Evolutionary conservation across 2,329 filamentous ascomycete genomes (phyloP), one percentile per base, ranked within the genome.

Genomic region (Diaporthe citrichinensis): DNA sequence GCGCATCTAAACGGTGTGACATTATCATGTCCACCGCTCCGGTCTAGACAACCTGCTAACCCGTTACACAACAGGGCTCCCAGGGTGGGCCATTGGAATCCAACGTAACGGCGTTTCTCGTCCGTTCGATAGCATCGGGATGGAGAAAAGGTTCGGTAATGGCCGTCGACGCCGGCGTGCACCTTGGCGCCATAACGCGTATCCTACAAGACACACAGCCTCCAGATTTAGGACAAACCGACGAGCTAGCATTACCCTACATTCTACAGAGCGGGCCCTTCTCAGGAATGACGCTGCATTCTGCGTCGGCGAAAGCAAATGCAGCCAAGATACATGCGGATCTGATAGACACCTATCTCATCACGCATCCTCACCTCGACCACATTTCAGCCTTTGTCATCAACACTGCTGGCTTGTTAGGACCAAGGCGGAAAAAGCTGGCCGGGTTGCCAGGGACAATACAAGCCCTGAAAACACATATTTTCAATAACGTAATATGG

Each of bases 401-500:
- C 83, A 98, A 98, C 83, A 98, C 96, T 0, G 96, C 97, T 7
- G 93, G 94, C 4, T 91, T 97, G 28, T 93, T 95, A 41, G 94
- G 94, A 41, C 91, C 93, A 2, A 91, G 93, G 39, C 95, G 95
- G 0, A 99, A 98, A 84, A 92, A 94, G 34, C 87, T 99, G 20
- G 95, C 96, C 1, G 96, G 94, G 0, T 86, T 98, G 5, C 95
- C 96, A 0, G 93, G 92, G 39, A 98, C 96, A n/a, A 96, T 99
- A 71, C 90, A 95, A 61, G 96, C 96, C 0, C 93, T 99, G 84
- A 98, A 98, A 83, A 92, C 89, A 0, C 96, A 99, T 84, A 95
- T 99, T 76, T 99, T 99, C 87, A 99, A 99, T 84, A 97, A 98
- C 81, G 87, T 98, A 75, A 98, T 98, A 72, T 99, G 97, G 97